Percentiles rank a stretch among this genome's conserved stretches.
Conservation (phyloP, 2,329 filamentous ascomycete species). For the Aureobasidium sp. region DNA sequence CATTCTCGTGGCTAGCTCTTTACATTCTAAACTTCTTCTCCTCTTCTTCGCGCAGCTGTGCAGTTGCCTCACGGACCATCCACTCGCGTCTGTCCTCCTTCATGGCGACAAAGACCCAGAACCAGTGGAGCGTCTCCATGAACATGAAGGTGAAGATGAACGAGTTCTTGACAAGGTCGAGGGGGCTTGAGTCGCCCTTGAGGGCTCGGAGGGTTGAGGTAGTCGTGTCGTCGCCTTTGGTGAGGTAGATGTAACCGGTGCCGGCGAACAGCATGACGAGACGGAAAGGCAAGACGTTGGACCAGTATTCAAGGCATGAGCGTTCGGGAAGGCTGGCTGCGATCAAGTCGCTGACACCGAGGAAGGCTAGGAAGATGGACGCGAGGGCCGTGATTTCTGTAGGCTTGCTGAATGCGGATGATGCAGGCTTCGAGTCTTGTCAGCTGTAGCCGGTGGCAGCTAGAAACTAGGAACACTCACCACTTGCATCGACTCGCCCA, state of each 20-base stretch:
- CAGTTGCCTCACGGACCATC: slow-evolving; percentile 18
- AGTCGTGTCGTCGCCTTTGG: slow-evolving; percentile 45
- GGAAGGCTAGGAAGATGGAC: slow-evolving; percentile 62
- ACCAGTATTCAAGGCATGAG: slow-evolving; percentile 38
- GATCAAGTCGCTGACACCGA: slow-evolving; percentile 39
- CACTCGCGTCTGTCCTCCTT: slow-evolving; percentile 50
- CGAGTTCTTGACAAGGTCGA: slow-evolving; percentile 68
- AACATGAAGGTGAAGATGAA: slow-evolving; percentile 80
- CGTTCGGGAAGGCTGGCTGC: slow-evolving; percentile 37
- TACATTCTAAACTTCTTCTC: slow-evolving; percentile 11
- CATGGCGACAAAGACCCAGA: slow-evolving; percentile 70
- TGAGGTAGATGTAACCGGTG: slow-evolving; percentile 54
- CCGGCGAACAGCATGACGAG: slow-evolving; percentile 53
- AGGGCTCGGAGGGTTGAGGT: slow-evolving; percentile 19
- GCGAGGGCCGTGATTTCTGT: slow-evolving; percentile 58
- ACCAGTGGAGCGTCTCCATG: slow-evolving; percentile 75
- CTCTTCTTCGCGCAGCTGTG: slow-evolving; percentile 7
- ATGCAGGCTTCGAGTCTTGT: slow-evolving; percentile 44
- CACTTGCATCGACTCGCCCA: slow-evolving; percentile 77
- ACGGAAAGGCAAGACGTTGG: slow-evolving; percentile 52
- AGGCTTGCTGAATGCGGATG: slow-evolving; percentile 57
- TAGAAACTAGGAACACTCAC: slow-evolving; percentile 38
- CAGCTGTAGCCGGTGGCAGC: neutral
- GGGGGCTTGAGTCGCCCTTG: slow-evolving; percentile 24
- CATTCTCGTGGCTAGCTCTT: neutral